Evolutionary conservation across 331 rosid genomes (phyloP), one percentile per base, ranked within the genome.

Genomic region (Rhamnella rubrinervis): DNA sequence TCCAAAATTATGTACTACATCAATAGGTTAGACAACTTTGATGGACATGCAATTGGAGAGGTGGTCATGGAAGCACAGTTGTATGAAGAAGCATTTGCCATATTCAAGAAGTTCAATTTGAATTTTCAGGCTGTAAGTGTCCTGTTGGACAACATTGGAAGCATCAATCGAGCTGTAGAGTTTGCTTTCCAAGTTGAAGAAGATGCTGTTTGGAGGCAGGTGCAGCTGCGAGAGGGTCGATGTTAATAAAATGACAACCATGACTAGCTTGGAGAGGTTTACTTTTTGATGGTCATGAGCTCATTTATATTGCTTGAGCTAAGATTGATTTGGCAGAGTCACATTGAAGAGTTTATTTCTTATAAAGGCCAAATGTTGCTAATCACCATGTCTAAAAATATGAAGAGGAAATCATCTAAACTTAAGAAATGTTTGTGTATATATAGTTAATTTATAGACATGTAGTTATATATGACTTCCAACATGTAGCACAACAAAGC

Each of bases 141-240:
- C 50, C 79, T 89, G 46, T 78, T 89, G 66, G 92, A 89, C 69
- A 89, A 87, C 77, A 84, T 83, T 67, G 78, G 25, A 37, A 83
- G 81, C 75, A 87, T 89, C 50, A 90, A 83, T 63, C 90, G 92
- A 40, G 96, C 92, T 44, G 92, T 89, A 71, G 96, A 89, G 78
- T 89, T 89, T 83, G 96, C 96, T 59, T 87, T 81, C 76, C 78
- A 92, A 31, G 92, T 87, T 71, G 96, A 89, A 66, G 96, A 89
- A 75, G 96, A 89, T 77, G 92, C 88, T 75, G 96, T 89, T 59
- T 89, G 96, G 96, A 85, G 87, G 70, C 92, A 89, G 84, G 89
- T 89, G 64, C 96, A 89, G 63, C 68, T 89, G 23, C 81, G 78
- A 62, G 96, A 87, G 77, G 96, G 92, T 57, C 72, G 89, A 84